Evolutionary conservation across 108 stramenopile genomes (phyloP), one percentile per base, ranked within the genome.

Genomic region (Nitzschia sp.): DNA sequence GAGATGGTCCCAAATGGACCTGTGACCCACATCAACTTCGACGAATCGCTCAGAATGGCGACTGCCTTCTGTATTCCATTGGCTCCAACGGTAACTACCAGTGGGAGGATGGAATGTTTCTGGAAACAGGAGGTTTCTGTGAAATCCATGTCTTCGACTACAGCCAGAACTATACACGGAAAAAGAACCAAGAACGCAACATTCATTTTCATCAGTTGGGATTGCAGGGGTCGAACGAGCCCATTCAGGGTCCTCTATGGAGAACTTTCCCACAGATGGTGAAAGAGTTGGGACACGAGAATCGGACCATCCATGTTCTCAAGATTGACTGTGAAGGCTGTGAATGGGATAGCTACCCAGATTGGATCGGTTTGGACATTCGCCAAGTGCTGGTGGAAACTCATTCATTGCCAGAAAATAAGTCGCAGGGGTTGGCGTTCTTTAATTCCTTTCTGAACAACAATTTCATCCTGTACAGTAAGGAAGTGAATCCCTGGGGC

Each of bases 271-370:
- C 14, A 19, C 72, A 84, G 22, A 81, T 78, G 11, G 58, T 83
- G 29, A 66, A 73, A 54, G 26, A 57, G 34, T 75, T 88, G 58
- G 86, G 86, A 10, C 86, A 88, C 20, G 57, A 83, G 10, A 29
- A 54, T 19, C 71, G 76, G 14, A 58, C 65, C 12, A 85, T 88
- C 57, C 80, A 88, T 58, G 58, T 88, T 34, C 83, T 88, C 64
- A 84, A 84, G 71, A 81, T 87, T 68, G 86, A 87, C 62, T 84
- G 86, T 61, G 86, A 88, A 61, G 66, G 73, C 8, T 88, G 86
- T 62, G 86, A 88, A 62, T 83, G 80, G 80, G 67, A 64, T 25
- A 58, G 65, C 46, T 82, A 63, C 29, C 41, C 67, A 21, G 79
- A 80, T 50, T 86, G 78, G 79, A 41, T 85, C 14, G 63, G 61